Percentiles rank a stretch among this genome's conserved stretches.
phyloP scores from a whole-genome alignment of 148 eudicot genomes.

The Spergularia marina region DNA sequence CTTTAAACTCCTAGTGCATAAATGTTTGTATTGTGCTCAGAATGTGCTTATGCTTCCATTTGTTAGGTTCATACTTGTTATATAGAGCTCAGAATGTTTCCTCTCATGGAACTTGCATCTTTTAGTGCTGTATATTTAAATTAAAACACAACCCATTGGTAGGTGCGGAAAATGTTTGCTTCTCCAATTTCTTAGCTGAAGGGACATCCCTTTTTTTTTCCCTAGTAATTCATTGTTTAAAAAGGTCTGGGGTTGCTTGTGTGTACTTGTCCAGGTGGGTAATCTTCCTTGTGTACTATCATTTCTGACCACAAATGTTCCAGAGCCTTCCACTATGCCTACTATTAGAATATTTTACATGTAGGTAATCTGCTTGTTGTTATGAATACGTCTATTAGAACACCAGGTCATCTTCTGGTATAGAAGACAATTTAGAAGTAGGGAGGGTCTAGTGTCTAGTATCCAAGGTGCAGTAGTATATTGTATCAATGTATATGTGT shows the following conservation, averaged over 20 bases:
- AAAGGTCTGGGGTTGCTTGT: background rate
- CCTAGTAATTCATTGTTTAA: background rate
- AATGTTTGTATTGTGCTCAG: background rate
- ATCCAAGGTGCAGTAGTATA: background rate
- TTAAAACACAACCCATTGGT: background rate
- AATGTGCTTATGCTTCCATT: background rate
- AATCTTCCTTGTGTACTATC: background rate
- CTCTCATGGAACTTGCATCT: background rate
- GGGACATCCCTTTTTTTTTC: background rate
- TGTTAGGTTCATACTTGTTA: background rate
- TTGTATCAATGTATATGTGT: background rate
- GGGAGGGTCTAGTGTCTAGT: background rate
- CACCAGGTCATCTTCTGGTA: background rate
- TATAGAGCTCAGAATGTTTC: background rate
- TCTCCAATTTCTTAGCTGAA: background rate
- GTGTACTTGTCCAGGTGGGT: background rate
- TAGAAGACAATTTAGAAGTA: background rate
- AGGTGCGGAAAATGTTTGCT: background rate
- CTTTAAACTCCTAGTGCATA: background rate
- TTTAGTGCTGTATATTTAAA: background rate
- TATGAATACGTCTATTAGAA: background rate
- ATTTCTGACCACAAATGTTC: background rate
- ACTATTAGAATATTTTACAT: background rate
- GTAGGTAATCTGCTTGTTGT: background rate
- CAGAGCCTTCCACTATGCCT: background rate